Evolutionary conservation across 169 alveolate species (phyloP).

Genomic region (Cryptosporidium tyzzeri): DNA sequence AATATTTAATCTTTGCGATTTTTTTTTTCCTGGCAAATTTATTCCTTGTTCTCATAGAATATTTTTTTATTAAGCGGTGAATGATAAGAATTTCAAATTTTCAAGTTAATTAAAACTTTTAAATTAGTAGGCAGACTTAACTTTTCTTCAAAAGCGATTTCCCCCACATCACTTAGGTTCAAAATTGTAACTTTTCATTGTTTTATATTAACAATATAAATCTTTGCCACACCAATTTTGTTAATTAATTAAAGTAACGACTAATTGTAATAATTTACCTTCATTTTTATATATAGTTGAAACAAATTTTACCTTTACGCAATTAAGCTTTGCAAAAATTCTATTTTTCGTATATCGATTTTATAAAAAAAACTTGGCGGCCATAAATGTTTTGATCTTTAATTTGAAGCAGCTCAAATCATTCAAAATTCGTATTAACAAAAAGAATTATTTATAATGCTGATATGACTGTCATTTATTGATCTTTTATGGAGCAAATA

Average conservation of each 20-base stretch:
- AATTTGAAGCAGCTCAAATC: not conserved
- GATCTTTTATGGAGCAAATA: slow-evolving; percentile 11
- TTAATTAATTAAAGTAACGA: not conserved
- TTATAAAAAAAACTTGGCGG: slow-evolving; percentile 13
- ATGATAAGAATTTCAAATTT: not conserved
- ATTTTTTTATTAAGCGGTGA: no score
- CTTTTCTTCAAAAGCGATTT: not conserved
- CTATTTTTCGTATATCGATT: not conserved
- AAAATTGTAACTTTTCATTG: not conserved
- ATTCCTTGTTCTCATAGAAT: not conserved
- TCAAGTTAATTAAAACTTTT: not conserved
- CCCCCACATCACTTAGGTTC: not conserved
- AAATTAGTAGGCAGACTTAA: not conserved
- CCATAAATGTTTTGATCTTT: not conserved
- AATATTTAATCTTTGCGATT: not conserved
- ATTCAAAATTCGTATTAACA: not conserved
- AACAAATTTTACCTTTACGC: not conserved
- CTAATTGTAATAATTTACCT: not conserved
- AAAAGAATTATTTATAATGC: not conserved
- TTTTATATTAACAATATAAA: not conserved
- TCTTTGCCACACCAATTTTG: slow-evolving; percentile 13
- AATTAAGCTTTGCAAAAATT: not conserved
- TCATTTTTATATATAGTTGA: not conserved
- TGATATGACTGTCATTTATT: not conserved
- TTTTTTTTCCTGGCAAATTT: not conserved